Percentiles rank a stretch among this genome's conserved stretches.
phyloP scores from a whole-genome alignment of 179 eudicot genomes.

The Camellia oleifera region DNA sequence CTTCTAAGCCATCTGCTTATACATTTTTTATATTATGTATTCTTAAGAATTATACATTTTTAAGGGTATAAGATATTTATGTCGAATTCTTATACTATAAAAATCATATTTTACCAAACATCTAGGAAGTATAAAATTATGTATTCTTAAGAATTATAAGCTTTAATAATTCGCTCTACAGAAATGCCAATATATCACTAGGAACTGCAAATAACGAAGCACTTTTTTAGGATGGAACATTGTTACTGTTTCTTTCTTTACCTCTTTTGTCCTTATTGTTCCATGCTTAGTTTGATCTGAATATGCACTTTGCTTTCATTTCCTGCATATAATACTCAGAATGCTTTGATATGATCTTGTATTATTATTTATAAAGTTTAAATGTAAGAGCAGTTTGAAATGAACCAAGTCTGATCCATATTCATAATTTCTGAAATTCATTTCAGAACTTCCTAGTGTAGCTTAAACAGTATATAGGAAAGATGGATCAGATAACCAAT shows the following conservation, averaged over 20 bases:
- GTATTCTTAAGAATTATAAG: too few species aligned
- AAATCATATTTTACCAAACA: too few species aligned
- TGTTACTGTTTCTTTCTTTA: conserved; percentile 1
- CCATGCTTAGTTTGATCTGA: not conserved
- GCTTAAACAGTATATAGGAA: conserved; percentile 2
- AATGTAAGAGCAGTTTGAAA: not conserved
- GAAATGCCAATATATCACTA: not conserved
- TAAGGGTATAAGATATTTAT: too few species aligned
- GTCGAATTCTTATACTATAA: too few species aligned
- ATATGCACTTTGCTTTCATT: not conserved
- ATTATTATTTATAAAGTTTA: not conserved
- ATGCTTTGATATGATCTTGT: not conserved
- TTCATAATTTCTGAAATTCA: conserved; percentile 20
- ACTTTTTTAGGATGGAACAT: not conserved
- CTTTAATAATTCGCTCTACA: too few species aligned
- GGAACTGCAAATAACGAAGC: not conserved
- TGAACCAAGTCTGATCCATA: not conserved
- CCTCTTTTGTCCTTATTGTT: not conserved
- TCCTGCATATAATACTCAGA: too few species aligned
- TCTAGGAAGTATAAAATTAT: too few species aligned
- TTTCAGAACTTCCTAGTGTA: conserved; percentile 15
- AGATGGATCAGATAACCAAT: conserved; percentile 63
- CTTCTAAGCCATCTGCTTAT: too few species aligned
- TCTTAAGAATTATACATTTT: too few species aligned
- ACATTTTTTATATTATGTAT: too few species aligned